Evolutionary conservation across 2,329 filamentous ascomycete species (phyloP), one percentile per base, ranked within the genome.

Genomic region (Keithomyces neogunnii): DNA sequence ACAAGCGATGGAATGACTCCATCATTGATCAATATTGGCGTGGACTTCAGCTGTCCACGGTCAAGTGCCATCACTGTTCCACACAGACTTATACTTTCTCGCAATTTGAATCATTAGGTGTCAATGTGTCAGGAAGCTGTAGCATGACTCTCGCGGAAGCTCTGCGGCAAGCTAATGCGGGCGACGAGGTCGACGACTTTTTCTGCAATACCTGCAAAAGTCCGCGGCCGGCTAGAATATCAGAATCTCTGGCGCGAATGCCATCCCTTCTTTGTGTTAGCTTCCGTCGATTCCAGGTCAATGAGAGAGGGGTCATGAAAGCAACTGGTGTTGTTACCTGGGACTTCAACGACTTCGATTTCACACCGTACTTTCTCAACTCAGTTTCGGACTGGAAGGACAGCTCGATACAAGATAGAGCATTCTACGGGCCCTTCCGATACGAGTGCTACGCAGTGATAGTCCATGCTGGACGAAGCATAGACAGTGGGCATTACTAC

Each of bases 401-500:
- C 51, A 52, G 55, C 58, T 50, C 52, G 54, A 36, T 54, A 58
- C 32, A 63, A 39, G 71, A 74, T 52, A 66, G 60, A 8, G 69
- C 70, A 11, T 75, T 77, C 52, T 59, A 61, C 2, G 69, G 68
- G 1, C 85, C 87, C 0, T 89, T 87, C 62, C 71, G 74, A 4
- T 99, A 96, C 66, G 86, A 95, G 62, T 85, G 88, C 49, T 96
- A 95, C 64, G 92, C 85, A 2, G 86, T 96, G 5, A 81, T 95
- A 50, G 77, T 87, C 55, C 91, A 96, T 65, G 69, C 80, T 3
- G 91, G 91, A 28, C 71, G 71, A 1, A 82, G 76, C 1, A 73
- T 87, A 49, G 79, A 81, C 38, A 81, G 80, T 48, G 91, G 91
- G 0, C 91, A 96, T 68, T 96, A 96, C 66, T 84, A 85, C 49